These are phyloP conservation scores for Pseudonitzschia pungens DNA, from an alignment of 108 stramenopile species.

Conservation along the genomic window DNA sequence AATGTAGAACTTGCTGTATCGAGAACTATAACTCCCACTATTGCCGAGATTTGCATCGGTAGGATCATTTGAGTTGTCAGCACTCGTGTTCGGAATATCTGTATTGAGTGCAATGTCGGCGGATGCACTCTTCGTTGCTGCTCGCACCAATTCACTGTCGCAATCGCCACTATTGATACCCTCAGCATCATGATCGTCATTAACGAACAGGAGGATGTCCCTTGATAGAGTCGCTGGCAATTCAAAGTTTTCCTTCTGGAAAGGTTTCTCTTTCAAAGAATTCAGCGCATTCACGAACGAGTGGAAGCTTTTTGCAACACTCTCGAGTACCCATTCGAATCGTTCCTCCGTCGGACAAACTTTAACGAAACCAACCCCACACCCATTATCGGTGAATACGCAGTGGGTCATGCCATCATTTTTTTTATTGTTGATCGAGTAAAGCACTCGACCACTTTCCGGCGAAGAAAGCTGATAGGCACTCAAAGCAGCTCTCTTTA, in stretches of 20 bases:
- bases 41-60: neutral
- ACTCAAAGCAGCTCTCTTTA: conserved; percentile 25
- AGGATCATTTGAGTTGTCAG: neutral
- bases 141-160: no score
- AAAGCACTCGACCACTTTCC: conserved; percentile 18
- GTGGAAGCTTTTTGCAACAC: conserved; percentile 22
- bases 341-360: conserved; percentile 4
- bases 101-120: neutral
- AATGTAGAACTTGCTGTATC: neutral
- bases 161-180: neutral
- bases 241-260: conserved; percentile 1
- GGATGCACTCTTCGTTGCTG: no score
- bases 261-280: neutral
- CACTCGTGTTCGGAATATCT: neutral
- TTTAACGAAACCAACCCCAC: conserved; percentile 16
- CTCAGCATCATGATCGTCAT: neutral
- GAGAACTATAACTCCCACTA: neutral
- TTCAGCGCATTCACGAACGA: conserved; percentile 22
- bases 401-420: conserved; percentile 23
- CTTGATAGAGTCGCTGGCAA: neutral
- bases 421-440: conserved; percentile 18
- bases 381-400: conserved; percentile 36
- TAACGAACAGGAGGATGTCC: neutral
- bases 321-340: conserved; percentile 21
- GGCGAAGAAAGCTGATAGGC: conserved; percentile 16